Evolutionary conservation across 2,329 filamentous ascomycete genomes (phyloP), one percentile per base, ranked within the genome.

Genomic region (Taxawa tesnikishii): DNA sequence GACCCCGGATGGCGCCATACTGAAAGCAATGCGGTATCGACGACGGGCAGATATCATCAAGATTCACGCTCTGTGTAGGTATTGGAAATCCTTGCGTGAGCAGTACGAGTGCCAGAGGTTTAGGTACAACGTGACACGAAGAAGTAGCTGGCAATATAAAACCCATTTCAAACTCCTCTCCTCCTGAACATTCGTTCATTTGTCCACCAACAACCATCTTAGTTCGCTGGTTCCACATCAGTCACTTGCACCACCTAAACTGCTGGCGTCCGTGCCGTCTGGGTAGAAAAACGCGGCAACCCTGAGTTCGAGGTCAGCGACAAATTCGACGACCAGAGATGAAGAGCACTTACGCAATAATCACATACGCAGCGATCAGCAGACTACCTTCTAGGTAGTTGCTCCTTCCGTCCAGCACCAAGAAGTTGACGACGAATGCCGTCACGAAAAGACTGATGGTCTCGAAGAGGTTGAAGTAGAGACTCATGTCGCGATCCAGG

Each of bases 341-440:
- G 11, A 14, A 29, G 13, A 10, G 26, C n/a, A 47, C 58, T 51
- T 45, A 60, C 45, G 79, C 81, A 48, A 90, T 87, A 33, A 90
- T 90, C 25, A 79, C 62, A 48, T 90, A 90, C 3, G 83, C 67
- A 24, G 79, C 81, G 32, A 85, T 79, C 19, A 90, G 56, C 36
- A 88, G 58, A 38, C 75, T 73, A 3, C 83, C 83, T 54, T 90
- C 83, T 0, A 88, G 67, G 62, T 83, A 90, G 45, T 88, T 83
- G 40, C 78, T 85, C 52, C 83, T 74, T 17, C 83, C 84, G 45
- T 92, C 83, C 13, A 78, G 68, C 29, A 92, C 83, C 26, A 93
- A 59, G 51, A 92, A 93, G 51, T 92, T 93, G 36, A 87, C 81
- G 19, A 93, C 67, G 26, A 93, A 72, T 0, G 83, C 82, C 2